phyloP scores from a whole-genome alignment of 768 basidiomycete genomes.

The Cubamyces sp. region DNA sequence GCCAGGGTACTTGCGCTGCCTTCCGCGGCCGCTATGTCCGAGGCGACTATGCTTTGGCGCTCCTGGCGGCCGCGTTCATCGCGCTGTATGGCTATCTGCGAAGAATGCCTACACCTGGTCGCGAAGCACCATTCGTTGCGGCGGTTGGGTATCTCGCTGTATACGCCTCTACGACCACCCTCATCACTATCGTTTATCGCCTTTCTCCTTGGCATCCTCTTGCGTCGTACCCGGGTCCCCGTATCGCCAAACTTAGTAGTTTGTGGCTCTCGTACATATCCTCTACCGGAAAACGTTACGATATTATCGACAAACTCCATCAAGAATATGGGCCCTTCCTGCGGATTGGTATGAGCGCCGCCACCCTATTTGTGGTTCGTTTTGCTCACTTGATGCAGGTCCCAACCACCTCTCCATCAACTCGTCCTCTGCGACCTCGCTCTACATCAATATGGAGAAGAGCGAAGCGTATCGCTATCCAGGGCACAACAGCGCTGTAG shows the following conservation, averaged over 20 bases:
- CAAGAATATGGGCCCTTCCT: conserved; percentile 21
- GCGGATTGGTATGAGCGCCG: conserved; percentile 3
- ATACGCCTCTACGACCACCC: background rate
- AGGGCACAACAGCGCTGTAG: conserved; percentile 16
- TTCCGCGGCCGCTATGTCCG: too few species aligned
- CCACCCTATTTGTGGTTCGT: too few species aligned
- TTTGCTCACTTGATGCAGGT: background rate
- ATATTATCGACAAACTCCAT: conserved; percentile 9
- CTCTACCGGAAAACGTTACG: conserved; percentile 9
- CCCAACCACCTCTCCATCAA: conserved; percentile 33
- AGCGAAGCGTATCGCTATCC: conserved; percentile 35
- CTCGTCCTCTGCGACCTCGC: conserved; percentile 27
- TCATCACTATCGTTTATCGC: conserved; percentile 19
- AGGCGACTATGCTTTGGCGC: too few species aligned
- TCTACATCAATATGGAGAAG: conserved; percentile 37
- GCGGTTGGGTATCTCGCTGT: too few species aligned
- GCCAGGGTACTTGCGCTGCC: too few species aligned
- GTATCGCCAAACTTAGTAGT: conserved; percentile 5
- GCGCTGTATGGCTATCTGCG: too few species aligned
- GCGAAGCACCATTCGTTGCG: background rate
- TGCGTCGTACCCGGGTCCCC: conserved; percentile 20
- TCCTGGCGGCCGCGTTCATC: too few species aligned
- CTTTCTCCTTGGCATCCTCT: conserved; percentile 28
- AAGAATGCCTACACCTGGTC: background rate
- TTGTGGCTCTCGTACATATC: conserved; percentile 8